Conservation (phyloP, 176 grass and related monocot species). For the Rhynchospora tenuis region DNA sequence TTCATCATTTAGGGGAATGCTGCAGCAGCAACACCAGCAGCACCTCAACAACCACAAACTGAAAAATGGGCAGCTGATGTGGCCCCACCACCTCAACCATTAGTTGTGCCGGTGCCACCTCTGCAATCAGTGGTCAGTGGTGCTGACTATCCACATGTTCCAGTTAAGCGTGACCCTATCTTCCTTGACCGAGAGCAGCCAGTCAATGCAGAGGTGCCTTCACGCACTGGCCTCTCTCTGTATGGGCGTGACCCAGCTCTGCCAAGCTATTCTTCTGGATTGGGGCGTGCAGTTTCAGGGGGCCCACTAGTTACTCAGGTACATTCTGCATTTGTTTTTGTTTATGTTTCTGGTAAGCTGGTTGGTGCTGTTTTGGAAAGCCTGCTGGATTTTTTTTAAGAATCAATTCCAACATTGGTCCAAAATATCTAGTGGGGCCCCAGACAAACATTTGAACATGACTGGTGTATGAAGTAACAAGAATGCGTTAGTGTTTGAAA, state of each 20-base stretch:
- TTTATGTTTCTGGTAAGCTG: not conserved
- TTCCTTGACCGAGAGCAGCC: constrained; percentile 62
- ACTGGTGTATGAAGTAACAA: not conserved
- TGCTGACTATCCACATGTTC: constrained; percentile 47
- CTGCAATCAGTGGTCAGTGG: constrained; percentile 46
- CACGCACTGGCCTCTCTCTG: constrained; percentile 59
- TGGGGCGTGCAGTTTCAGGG: constrained; percentile 42
- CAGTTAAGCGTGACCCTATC: constrained; percentile 48
- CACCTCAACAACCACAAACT: constrained; percentile 13
- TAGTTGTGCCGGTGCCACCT: constrained; percentile 33
- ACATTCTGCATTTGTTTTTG: constrained; percentile 7
- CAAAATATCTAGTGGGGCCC: not conserved
- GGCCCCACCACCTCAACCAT: constrained; percentile 27
- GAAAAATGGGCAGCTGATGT: constrained; percentile 12
- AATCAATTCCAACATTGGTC: not conserved
- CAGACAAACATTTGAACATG: not conserved
- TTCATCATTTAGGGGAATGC: constrained; percentile 37
- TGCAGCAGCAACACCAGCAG: constrained; percentile 20
- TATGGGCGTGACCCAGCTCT: constrained; percentile 87
- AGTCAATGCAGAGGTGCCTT: constrained; percentile 36
- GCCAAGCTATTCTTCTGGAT: constrained; percentile 53
- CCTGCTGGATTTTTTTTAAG: not conserved
- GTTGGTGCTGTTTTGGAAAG: constrained; percentile 10
- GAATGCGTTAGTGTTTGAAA: not conserved
- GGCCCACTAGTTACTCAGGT: constrained; percentile 79